A percentile compares a stretch with the other conserved stretches of the same genome.
These are phyloP conservation scores for Ceratobasidium sp. DNA, from an alignment of 1,284 basidiomycete species.

Conservation along the genomic window DNA sequence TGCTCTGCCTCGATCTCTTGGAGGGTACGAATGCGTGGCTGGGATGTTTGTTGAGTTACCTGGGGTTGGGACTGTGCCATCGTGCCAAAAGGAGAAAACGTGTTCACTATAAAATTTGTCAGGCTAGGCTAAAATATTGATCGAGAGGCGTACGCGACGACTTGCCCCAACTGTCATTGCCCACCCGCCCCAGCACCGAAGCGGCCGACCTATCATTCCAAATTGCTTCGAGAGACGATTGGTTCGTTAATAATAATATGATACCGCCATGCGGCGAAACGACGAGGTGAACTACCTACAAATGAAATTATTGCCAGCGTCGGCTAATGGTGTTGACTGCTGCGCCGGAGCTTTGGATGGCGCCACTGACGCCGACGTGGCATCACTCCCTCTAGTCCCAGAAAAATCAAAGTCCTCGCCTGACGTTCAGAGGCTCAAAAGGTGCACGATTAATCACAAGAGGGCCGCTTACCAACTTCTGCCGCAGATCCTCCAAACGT, in stretches of 20 bases:
- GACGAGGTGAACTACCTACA: conserved; percentile 14
- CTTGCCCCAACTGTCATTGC: conserved; percentile 11
- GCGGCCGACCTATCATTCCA: conserved; percentile 84
- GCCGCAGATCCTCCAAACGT: conserved; percentile 83
- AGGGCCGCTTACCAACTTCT: conserved; percentile 67
- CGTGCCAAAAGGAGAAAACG: conserved; percentile 50
- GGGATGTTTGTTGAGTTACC: conserved; percentile 49
- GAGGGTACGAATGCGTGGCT: conserved; percentile 74
- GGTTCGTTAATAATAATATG: conserved; percentile 12
- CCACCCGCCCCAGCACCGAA: conserved; percentile 58
- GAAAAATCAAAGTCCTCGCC: conserved; percentile 95
- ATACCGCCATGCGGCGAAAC: neutral
- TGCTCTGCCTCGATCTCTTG: conserved; percentile 92
- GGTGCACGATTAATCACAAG: neutral
- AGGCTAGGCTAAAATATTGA: conserved; percentile 46
- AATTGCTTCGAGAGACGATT: conserved; percentile 69
- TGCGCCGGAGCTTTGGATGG: conserved; percentile 39
- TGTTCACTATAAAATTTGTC: conserved; percentile 55
- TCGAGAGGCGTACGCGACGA: conserved; percentile 39
- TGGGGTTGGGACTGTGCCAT: conserved; percentile 47
- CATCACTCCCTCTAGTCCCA: conserved; percentile 49
- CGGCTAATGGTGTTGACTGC: conserved; percentile 25
- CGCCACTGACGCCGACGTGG: conserved; percentile 36
- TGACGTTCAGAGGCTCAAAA: conserved; percentile 54
- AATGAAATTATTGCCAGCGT: conserved; percentile 47